phyloP scores from a whole-genome alignment of 139 green algal species.

The Parachlorella kessleri region DNA sequence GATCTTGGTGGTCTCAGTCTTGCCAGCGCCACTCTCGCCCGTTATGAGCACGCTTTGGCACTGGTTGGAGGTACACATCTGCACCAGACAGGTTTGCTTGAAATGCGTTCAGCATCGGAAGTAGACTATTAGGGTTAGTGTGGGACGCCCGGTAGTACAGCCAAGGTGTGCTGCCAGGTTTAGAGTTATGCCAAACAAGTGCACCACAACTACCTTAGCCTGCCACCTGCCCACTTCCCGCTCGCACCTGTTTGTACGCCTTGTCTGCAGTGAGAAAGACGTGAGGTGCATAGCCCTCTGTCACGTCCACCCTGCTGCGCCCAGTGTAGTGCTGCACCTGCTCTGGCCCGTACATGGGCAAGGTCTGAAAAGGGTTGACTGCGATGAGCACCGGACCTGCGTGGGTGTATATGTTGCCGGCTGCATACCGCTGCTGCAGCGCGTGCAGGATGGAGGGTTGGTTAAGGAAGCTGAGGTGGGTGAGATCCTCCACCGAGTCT shows the following conservation, averaged over 20 bases:
- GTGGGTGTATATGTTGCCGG: constrained; percentile 82
- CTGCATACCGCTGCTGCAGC: constrained; percentile 52
- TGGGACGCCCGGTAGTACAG: too few relatives aligned
- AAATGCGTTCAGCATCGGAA: neutral
- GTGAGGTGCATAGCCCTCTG: constrained; percentile 56
- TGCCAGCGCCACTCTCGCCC: constrained; percentile 85
- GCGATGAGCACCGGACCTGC: constrained; percentile 88
- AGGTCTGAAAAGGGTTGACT: constrained; percentile 83
- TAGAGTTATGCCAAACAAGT: neutral
- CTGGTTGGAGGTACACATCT: constrained; percentile 25
- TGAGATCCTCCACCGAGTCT: constrained; percentile 64
- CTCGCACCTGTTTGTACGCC: constrained; percentile 77
- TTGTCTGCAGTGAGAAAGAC: constrained; percentile 82
- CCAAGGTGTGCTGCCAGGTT: too few relatives aligned
- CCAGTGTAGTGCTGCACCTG: constrained; percentile 68
- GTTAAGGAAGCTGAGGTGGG: constrained; percentile 85
- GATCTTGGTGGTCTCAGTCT: constrained; percentile 96
- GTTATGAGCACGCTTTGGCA: constrained; percentile 67
- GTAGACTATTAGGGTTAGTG: too few relatives aligned
- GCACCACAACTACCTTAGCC: neutral
- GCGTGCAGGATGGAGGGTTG: constrained; percentile 87
- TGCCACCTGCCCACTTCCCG: neutral
- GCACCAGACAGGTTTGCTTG: neutral
- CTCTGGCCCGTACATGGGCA: constrained; percentile 80
- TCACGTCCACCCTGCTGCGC: constrained; percentile 9